Percentiles rank a stretch among this genome's conserved stretches.
Evolutionary conservation across 2,329 filamentous ascomycete species (phyloP).

Genomic region (Talaromyces sp.): DNA sequence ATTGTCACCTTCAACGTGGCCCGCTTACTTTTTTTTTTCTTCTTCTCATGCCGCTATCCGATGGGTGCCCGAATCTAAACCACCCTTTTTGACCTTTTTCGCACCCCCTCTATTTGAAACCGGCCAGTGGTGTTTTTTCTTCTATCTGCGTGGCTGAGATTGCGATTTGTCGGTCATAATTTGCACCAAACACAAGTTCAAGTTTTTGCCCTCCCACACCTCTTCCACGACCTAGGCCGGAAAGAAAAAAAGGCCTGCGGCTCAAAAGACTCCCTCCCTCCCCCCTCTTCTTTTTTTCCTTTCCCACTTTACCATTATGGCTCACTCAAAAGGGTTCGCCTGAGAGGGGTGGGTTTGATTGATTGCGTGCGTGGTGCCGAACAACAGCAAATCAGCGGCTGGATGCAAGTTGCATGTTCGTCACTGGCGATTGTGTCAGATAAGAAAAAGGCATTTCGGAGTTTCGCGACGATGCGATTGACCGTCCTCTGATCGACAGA

Average conservation of each 20-base stretch:
- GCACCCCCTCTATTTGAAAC: not conserved
- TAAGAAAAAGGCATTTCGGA: not conserved
- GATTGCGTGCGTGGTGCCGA: not conserved
- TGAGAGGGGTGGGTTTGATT: not conserved
- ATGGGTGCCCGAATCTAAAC: conserved; percentile 7
- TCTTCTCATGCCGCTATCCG: not conserved
- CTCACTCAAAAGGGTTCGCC: not conserved
- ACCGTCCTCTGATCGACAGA: not conserved
- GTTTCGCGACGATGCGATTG: not conserved
- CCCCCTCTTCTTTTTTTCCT: not conserved
- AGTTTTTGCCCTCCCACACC: not conserved
- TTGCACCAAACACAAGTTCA: not conserved
- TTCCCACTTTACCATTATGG: not conserved
- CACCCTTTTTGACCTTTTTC: not conserved
- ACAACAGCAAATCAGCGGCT: not conserved
- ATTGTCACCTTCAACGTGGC: conserved; percentile 10
- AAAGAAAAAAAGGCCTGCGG: not conserved
- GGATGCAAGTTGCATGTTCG: not conserved
- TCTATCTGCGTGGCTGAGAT: not conserved
- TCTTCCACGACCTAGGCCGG: not conserved
- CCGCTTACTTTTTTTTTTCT: not conserved
- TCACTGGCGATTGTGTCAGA: not conserved
- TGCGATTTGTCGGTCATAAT: not conserved
- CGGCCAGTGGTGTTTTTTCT: not conserved
- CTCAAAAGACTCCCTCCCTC: not conserved